phyloP scores from a whole-genome alignment of 2,329 filamentous ascomycete genomes.

The Monosporascus sp. region DNA sequence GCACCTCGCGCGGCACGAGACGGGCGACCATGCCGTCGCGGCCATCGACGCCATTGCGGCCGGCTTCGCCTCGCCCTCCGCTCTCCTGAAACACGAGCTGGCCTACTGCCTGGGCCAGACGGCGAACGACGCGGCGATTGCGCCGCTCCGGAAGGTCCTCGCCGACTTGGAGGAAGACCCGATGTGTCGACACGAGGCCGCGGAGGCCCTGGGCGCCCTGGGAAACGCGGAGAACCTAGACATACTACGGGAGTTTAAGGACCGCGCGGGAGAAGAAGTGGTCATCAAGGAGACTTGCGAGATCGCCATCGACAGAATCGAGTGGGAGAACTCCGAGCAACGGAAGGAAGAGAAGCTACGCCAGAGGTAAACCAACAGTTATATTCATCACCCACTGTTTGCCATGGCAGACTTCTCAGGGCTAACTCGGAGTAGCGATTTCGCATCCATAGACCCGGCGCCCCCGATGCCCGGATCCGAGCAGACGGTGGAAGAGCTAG shows the following conservation, averaged over 20 bases:
- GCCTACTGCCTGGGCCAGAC: slow-evolving; percentile 96
- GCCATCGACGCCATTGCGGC: slow-evolving; percentile 80
- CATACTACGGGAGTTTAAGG: slow-evolving; percentile 66
- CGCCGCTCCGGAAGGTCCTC: slow-evolving; percentile 67
- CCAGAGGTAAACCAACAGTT: slow-evolving; percentile 58
- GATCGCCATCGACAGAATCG: slow-evolving; percentile 87
- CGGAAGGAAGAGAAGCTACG: slow-evolving; percentile 71
- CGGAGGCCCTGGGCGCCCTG: slow-evolving; percentile 86
- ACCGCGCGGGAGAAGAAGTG: slow-evolving; percentile 68
- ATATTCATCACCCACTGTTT: background rate
- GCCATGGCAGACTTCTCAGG: slow-evolving; percentile 1
- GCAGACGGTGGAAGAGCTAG: slow-evolving; percentile 67
- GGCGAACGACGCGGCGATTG: slow-evolving; percentile 67
- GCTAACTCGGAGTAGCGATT: slow-evolving; percentile 60
- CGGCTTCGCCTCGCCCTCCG: slow-evolving; percentile 77
- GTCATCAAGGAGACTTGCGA: slow-evolving; percentile 95
- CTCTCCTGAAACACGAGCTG: slow-evolving; percentile 90
- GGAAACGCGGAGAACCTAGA: slow-evolving; percentile 69
- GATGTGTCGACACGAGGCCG: slow-evolving; percentile 96
- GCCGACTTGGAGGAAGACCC: slow-evolving; percentile 76
- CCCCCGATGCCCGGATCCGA: slow-evolving; percentile 74
- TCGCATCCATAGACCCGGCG: slow-evolving; percentile 91
- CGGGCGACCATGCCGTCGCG: slow-evolving; percentile 53
- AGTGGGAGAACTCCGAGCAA: slow-evolving; percentile 80
- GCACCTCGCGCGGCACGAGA: slow-evolving; percentile 69